phyloP scores from a whole-genome alignment of 2,329 filamentous ascomycete species.

The Intubia oerlemansii region DNA sequence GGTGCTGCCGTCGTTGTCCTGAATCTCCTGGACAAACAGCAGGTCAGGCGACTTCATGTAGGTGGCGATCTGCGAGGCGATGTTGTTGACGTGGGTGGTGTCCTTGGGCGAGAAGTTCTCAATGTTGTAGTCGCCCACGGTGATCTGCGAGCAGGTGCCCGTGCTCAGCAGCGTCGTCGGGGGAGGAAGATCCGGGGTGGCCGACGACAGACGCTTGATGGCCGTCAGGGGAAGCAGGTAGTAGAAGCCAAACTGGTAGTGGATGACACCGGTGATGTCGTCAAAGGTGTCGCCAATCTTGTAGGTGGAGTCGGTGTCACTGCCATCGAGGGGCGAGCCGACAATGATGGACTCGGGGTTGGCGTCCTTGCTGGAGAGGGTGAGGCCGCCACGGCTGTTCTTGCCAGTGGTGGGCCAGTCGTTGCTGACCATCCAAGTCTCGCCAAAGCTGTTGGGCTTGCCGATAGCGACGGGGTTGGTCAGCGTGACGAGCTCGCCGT shows the following conservation, averaged over 20 bases:
- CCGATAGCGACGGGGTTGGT: constrained; percentile 31
- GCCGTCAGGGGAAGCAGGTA: constrained; percentile 41
- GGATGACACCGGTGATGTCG: constrained; percentile 48
- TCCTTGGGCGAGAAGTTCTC: constrained; percentile 39
- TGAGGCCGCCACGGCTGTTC: constrained; percentile 42
- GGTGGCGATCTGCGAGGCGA: constrained; percentile 43
- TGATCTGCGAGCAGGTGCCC: constrained; percentile 37
- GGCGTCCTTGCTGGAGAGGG: constrained; percentile 37
- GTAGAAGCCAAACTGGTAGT: constrained; percentile 47
- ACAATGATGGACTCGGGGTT: constrained; percentile 51
- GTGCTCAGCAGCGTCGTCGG: constrained; percentile 30
- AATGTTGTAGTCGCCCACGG: constrained; percentile 46
- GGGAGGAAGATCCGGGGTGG: constrained; percentile 22
- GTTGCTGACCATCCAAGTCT: constrained; percentile 46
- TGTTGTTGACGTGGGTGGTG: constrained; percentile 29
- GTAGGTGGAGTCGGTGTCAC: constrained; percentile 32
- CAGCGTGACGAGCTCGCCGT: constrained; percentile 45
- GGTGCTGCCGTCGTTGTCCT: constrained; percentile 40
- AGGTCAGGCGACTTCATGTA: constrained; percentile 42
- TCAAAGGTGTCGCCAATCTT: constrained; percentile 43
- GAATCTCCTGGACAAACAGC: constrained; percentile 49
- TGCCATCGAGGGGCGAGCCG: constrained; percentile 42
- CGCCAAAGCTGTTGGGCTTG: constrained; percentile 41
- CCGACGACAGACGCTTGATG: constrained; percentile 17
- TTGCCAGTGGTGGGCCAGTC: constrained; percentile 41